Base-by-base conservation (phyloP, 352 stramenopile species). In the Lagenidium giganteum region DNA sequence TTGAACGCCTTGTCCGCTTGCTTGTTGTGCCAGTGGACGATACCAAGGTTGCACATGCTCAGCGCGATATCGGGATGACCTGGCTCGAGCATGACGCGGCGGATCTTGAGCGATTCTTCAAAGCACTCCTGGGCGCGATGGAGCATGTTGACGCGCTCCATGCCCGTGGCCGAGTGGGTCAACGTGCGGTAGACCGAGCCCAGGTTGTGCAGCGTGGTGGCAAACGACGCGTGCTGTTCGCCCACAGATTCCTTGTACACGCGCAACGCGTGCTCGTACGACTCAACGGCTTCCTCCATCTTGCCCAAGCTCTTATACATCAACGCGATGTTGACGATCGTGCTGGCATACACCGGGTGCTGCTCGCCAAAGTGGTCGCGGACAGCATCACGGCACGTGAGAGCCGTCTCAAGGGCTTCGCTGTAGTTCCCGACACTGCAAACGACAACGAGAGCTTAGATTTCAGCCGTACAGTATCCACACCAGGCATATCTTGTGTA, bases 221-320 rank as follows among this genome's bases (percentile, higher is more conserved):
- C 78, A 35, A 87, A 93, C 24, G 81, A 93, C 48, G 78, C 78
- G 54, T 93, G 81, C 40, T 84, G 59, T 43, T 93, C 76, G 39
- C 78, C 78, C 16, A 93, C 81, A 25, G 62, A 81, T 26, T 67
- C 67, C 59, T 89, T 91, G 68, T 93, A 93, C 24, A 80, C 72
- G 25, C 81, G 67, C 39, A 93, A 56, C 29, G 81, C 81, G 42
- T 70, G 82, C 58, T 90, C 76, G 65, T 93, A 93, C 47, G 78
- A 63, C 56, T 84, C 76, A 38, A 93, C 64, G 8, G 81, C 78
- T 28, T 89, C 69, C 24, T 87, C 73, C 43, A 72, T 67, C 54
- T 85, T 67, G 8, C 78, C 79, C 52, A 87, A 27, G 52, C 85
- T 90, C 65, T 93, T 93, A 63, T 93, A 83, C 78, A 93, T 91